Evolutionary conservation across 768 basidiomycete species (phyloP).

Genomic region (Pleurotus ostreatus): DNA sequence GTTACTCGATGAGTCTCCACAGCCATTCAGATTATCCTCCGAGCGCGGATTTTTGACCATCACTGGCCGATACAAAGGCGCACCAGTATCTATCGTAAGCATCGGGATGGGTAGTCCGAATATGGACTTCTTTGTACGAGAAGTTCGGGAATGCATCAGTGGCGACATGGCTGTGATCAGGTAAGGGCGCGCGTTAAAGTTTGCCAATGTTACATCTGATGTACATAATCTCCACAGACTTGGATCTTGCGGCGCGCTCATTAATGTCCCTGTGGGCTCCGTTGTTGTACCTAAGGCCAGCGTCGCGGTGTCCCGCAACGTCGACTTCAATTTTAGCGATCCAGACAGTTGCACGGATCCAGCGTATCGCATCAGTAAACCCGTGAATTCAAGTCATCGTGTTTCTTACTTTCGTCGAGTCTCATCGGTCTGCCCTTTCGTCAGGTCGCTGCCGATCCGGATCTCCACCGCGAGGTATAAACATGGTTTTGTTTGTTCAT

Average conservation of each 20-base stretch:
- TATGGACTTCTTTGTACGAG: constrained; percentile 83
- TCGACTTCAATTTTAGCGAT: constrained; percentile 69
- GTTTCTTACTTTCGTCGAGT: constrained; percentile 7
- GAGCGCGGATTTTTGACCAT: constrained; percentile 76
- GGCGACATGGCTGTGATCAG: constrained; percentile 57
- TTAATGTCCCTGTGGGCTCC: constrained; percentile 68
- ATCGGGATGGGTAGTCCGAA: constrained; percentile 85
- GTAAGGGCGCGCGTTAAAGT: constrained; percentile 22
- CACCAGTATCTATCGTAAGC: constrained; percentile 68
- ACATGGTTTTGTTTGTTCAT: constrained; percentile 10
- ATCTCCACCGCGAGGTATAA: constrained; percentile 45
- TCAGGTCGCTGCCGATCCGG: constrained; percentile 58
- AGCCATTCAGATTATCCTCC: constrained; percentile 58
- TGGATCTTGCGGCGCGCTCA: constrained; percentile 77
- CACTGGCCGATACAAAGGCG: constrained; percentile 59
- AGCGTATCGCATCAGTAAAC: constrained; percentile 68
- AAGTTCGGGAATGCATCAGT: constrained; percentile 67
- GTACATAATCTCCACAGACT: constrained; percentile 38
- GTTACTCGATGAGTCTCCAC: constrained; percentile 55
- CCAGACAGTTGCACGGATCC: constrained; percentile 34
- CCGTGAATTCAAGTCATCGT: constrained; percentile 34
- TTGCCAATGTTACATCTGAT: constrained; percentile 6
- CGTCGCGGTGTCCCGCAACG: constrained; percentile 67
- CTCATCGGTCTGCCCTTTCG: constrained; percentile 9
- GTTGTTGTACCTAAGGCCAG: constrained; percentile 69